Evolutionary conservation across 2,329 filamentous ascomycete genomes (phyloP), one percentile per base, ranked within the genome.

Genomic region (Talaromyces atroroseus): DNA sequence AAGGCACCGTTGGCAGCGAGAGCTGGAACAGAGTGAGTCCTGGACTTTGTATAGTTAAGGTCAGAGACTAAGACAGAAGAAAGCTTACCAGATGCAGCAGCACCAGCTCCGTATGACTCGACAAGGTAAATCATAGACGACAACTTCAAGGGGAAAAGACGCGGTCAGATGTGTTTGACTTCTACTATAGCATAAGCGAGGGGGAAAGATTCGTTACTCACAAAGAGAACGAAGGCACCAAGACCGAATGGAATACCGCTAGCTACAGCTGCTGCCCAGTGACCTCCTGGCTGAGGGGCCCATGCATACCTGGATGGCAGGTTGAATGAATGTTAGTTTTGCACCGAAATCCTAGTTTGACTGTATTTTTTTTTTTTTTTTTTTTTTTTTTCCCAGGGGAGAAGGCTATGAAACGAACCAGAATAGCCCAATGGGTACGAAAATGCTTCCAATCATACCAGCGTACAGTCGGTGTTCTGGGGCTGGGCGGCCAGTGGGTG

Each of bases 381-480:
- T 20, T 18, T 6, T 5, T 50, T 26, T 24, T 23, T 26, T 26
- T 7, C 24, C 24, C 24, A 26, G 3, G 24, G 36, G 36, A 50
- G 48, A 5, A 34, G n/a, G 8, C 48, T 32, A 44, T 36, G 11
- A 34, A 49, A 50, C 57, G 16, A 10, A 57, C 55, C 55, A 57
- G 26, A 59, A 59, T 49, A 52, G 57, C 61, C 57, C 58, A 24
- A 64, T 57, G 5, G 61, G 60, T 20, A 64, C 24, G 11, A 57
- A 61, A 51, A 64, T 47, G 26, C 61, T 59, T 36, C 62, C 62
- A 24, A 54, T 52, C 60, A 64, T 63, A 14, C 54, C 62, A 4
- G 54, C 16, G 42, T 64, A 64, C 6, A 64, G 49, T 34, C 62
- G 60, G 53, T 64, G 60, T 26, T 64, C 62, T n/a, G 62, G 62